Conservation (phyloP, 352 stramenopile genomes). For the Thalassiosira exigua region DNA sequence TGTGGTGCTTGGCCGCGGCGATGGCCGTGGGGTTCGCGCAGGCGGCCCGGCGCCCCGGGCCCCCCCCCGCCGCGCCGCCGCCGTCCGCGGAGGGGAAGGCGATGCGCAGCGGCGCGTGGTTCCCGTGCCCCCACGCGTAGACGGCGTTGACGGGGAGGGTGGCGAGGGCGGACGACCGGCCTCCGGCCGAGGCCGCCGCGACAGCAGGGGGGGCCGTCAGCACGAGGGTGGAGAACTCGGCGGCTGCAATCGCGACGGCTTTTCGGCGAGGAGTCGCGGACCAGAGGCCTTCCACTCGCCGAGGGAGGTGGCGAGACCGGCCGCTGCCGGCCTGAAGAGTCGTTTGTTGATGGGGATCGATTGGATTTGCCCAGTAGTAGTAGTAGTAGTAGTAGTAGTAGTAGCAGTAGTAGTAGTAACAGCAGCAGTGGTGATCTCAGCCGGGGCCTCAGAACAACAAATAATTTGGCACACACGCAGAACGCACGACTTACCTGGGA, state of each 20-base stretch:
- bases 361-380: no score
- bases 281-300: slow-evolving; percentile 78
- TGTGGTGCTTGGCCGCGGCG: slow-evolving; percentile 79
- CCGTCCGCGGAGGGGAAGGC: slow-evolving; percentile 50
- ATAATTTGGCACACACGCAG: no score
- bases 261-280: slow-evolving; percentile 50
- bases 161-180: slow-evolving; percentile 28
- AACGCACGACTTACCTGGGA: no score
- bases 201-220: slow-evolving; percentile 57
- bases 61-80: not conserved
- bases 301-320: slow-evolving; percentile 38
- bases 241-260: slow-evolving; percentile 73
- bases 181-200: not conserved
- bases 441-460: no score
- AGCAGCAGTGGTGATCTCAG: no score
- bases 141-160: slow-evolving; percentile 73
- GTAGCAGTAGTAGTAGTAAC: no score
- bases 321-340: no score
- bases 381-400: no score
- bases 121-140: slow-evolving; percentile 83
- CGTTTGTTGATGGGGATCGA: no score
- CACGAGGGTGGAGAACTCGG: slow-evolving; percentile 79
- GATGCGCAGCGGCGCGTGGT: slow-evolving; percentile 70
- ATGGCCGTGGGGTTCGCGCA: slow-evolving; percentile 80
- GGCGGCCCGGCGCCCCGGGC: slow-evolving; percentile 30